Percentiles rank a stretch among this genome's conserved stretches.
Conservation (phyloP, 352 stramenopile genomes). For the Phytophthora cactorum region DNA sequence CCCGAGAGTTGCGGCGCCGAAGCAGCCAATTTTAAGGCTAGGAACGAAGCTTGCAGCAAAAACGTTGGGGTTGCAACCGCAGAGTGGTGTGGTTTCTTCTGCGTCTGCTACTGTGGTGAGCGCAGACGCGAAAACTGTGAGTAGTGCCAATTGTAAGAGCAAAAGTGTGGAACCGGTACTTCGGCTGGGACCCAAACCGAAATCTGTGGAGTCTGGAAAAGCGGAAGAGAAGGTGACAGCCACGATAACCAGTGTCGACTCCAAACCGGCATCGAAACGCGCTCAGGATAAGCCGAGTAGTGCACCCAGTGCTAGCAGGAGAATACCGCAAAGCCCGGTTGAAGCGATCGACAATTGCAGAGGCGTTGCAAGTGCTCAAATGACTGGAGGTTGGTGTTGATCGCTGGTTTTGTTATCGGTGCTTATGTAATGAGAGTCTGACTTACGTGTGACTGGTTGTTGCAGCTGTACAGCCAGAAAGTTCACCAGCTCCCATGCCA, state of each 20-base stretch:
- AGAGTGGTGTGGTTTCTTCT: background rate
- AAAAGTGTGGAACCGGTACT: slow-evolving; percentile 21
- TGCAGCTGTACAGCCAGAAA: slow-evolving; percentile 9
- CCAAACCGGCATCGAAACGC: slow-evolving; percentile 5
- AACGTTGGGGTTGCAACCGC: slow-evolving; percentile 7
- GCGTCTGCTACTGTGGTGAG: background rate
- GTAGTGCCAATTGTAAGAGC: slow-evolving; percentile 6
- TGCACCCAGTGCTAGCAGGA: slow-evolving; percentile 3
- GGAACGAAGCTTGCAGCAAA: slow-evolving; percentile 29
- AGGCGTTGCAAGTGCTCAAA: slow-evolving; percentile 5
- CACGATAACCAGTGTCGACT: background rate
- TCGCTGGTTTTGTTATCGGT: background rate
- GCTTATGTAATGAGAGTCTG: background rate
- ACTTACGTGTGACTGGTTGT: background rate
- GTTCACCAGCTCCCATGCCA: background rate
- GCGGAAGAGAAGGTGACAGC: background rate
- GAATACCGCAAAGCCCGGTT: slow-evolving; percentile 12
- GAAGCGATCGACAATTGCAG: slow-evolving; percentile 4
- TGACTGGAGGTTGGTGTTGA: slow-evolving; percentile 17
- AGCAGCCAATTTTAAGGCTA: slow-evolving; percentile 20
- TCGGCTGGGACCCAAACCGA: slow-evolving; percentile 15
- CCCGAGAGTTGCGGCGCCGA: slow-evolving; percentile 13
- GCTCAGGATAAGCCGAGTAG: slow-evolving; percentile 1
- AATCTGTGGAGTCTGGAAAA: slow-evolving; percentile 6
- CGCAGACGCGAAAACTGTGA: slow-evolving; percentile 18